Conservation (phyloP, 1,284 basidiomycete species). For the Anthracocystis setariae region DNA sequence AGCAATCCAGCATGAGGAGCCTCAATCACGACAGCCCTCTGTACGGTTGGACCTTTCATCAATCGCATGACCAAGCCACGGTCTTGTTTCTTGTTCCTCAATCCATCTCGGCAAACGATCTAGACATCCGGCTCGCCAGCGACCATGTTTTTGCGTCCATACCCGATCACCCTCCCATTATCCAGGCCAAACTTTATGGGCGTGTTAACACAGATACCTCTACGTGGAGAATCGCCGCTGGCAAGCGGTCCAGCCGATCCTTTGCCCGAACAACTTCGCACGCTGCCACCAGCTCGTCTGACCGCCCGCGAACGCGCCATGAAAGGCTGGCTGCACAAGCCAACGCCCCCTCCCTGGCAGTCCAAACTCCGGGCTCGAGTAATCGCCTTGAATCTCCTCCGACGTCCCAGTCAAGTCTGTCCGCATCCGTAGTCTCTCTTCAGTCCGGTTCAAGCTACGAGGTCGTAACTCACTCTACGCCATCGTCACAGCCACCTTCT, state of each 20-base stretch:
- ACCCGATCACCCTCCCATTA: slow-evolving; percentile 41
- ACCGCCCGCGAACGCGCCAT: neutral
- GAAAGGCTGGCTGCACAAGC: slow-evolving; percentile 6
- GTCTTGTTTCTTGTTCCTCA: slow-evolving; percentile 56
- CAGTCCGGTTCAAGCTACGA: slow-evolving; percentile 49
- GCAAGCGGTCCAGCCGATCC: slow-evolving; percentile 39
- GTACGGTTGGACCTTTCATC: slow-evolving; percentile 57
- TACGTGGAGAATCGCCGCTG: slow-evolving; percentile 54
- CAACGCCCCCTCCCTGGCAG: slow-evolving; percentile 10
- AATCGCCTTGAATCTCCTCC: slow-evolving; percentile 26
- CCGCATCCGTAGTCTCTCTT: slow-evolving; percentile 33
- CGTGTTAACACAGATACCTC: slow-evolving; percentile 52
- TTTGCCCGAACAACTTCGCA: slow-evolving; percentile 20
- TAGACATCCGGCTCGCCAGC: slow-evolving; percentile 48
- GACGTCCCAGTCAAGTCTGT: slow-evolving; percentile 37
- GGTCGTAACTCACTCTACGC: slow-evolving; percentile 24
- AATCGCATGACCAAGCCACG: slow-evolving; percentile 60
- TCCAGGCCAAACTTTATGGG: slow-evolving; percentile 55
- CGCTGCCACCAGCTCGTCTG: slow-evolving; percentile 21
- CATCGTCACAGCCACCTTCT: slow-evolving; percentile 10
- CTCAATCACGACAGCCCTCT: slow-evolving; percentile 18
- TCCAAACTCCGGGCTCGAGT: slow-evolving; percentile 10
- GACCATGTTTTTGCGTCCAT: slow-evolving; percentile 51
- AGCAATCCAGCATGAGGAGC: slow-evolving; percentile 16
- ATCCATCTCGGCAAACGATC: slow-evolving; percentile 27